These are phyloP conservation scores for Sanghuangporus baumii DNA, from an alignment of 1,284 basidiomycete genomes.

Conservation along the genomic window DNA sequence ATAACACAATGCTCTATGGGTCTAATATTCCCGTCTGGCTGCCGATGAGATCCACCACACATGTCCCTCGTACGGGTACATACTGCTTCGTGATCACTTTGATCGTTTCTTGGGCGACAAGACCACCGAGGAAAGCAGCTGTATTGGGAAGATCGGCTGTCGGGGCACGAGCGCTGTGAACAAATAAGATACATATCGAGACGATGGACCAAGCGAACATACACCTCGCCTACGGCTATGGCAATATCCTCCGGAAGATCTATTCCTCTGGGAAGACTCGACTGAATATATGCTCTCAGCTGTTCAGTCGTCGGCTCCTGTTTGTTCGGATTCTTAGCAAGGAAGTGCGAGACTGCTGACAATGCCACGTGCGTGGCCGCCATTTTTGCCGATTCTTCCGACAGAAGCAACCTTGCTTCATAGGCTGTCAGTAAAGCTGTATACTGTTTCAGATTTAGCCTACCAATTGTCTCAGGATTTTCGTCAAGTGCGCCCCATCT, in stretches of 20 bases:
- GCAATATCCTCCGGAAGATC: conserved; percentile 58
- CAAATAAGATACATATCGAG: conserved; percentile 12
- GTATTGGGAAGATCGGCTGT: conserved; percentile 88
- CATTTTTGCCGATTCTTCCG: conserved; percentile 37
- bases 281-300: conserved; percentile 26
- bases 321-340: conserved; percentile 22
- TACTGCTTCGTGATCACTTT: conserved; percentile 98
- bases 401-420: background rate
- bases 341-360: conserved; percentile 45
- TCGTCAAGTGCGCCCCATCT: conserved; percentile 56
- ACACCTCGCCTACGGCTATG: conserved; percentile 78
- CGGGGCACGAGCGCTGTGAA: conserved; percentile 66
- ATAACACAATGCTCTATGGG: background rate
- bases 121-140: conserved; percentile 88
- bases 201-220: conserved; percentile 27
- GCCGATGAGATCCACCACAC: conserved; percentile 83
- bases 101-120: conserved; percentile 97
- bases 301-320: conserved; percentile 31
- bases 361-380: conserved; percentile 62
- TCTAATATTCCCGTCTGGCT: conserved; percentile 62
- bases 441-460: conserved; percentile 23
- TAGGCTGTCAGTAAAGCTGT: background rate
- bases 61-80: conserved; percentile 83
- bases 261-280: conserved; percentile 28
- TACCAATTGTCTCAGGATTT: conserved; percentile 53